Conservation (phyloP, 1,284 basidiomycete species). For the Tilletia horrida region DNA sequence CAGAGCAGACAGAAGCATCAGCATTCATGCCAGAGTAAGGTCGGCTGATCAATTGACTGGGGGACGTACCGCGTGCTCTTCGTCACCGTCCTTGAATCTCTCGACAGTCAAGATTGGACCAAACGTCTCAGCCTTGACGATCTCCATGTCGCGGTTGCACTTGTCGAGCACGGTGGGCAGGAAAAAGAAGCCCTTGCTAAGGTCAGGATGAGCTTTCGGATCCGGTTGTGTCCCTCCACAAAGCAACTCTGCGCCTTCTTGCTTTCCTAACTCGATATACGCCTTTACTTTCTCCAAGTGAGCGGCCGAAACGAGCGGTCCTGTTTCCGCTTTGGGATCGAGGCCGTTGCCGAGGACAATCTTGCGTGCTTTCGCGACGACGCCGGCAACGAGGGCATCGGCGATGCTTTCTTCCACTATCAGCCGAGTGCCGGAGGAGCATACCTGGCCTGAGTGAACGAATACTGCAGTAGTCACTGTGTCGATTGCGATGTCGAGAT, state of each 20-base stretch:
- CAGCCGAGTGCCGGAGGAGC: constrained; percentile 50
- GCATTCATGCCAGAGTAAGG: neutral
- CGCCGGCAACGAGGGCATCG: constrained; percentile 47
- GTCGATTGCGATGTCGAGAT: constrained; percentile 51
- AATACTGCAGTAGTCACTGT: constrained; percentile 52
- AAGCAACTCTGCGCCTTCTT: constrained; percentile 47
- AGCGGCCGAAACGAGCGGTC: constrained; percentile 49
- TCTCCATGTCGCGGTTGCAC: constrained; percentile 53
- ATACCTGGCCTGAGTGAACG: constrained; percentile 54
- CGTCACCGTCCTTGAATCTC: constrained; percentile 50
- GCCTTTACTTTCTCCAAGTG: constrained; percentile 48
- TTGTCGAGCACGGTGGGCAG: constrained; percentile 51
- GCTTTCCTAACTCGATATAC: constrained; percentile 39
- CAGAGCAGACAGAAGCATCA: neutral
- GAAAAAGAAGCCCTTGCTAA: constrained; percentile 53
- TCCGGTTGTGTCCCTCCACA: constrained; percentile 48
- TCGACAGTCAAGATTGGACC: constrained; percentile 54
- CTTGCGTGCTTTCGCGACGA: constrained; percentile 47
- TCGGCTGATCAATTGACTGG: neutral
- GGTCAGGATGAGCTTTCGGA: constrained; percentile 35
- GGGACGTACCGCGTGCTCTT: constrained; percentile 39
- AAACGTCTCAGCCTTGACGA: constrained; percentile 54
- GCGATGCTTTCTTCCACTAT: constrained; percentile 54
- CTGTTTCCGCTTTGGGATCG: constrained; percentile 44
- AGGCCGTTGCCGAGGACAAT: constrained; percentile 52